These are phyloP conservation scores for Komagataea norvegica DNA, from an alignment of 1,139 yeast species.

Conservation along the genomic window DNA sequence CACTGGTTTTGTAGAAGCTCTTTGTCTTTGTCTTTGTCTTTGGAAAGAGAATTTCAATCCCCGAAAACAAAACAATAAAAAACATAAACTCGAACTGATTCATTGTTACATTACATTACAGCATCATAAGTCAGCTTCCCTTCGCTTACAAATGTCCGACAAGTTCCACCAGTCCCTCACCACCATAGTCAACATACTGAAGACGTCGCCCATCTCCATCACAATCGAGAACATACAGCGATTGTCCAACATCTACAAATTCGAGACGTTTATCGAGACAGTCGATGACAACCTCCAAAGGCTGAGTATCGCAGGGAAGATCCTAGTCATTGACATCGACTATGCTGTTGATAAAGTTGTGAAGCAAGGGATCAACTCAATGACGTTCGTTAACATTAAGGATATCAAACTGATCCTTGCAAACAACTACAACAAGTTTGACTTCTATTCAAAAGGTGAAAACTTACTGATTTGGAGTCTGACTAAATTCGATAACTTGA, in stretches of 20 bases:
- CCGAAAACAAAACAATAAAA: no score
- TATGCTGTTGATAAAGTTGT: constrained; percentile 12
- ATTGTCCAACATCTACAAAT: constrained; percentile 23
- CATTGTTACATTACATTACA: no score
- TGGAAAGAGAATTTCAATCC: no score
- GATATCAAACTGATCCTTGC: constrained; percentile 22
- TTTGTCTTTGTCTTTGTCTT: no score
- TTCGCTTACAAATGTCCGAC: no score
- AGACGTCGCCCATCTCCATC: constrained; percentile 20
- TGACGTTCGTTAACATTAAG: constrained; percentile 13
- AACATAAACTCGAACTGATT: no score
- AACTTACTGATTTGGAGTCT: constrained; percentile 17
- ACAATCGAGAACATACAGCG: constrained; percentile 25
- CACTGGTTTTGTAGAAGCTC: no score
- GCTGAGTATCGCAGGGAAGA: constrained; percentile 26
- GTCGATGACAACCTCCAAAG: constrained; percentile 14
- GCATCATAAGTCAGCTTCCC: no score
- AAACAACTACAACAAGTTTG: constrained; percentile 22
- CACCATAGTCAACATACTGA: constrained; percentile 18
- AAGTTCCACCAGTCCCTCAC: constrained; percentile 19
- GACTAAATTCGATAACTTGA: constrained; percentile 13
- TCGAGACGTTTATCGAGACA: constrained; percentile 24
- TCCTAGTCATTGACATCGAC: constrained; percentile 26
- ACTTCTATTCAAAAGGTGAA: constrained; percentile 13
- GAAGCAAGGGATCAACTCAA: constrained; percentile 4